Base-by-base conservation (phyloP, 352 stramenopile genomes). In the Globisporangium spinosum region DNA sequence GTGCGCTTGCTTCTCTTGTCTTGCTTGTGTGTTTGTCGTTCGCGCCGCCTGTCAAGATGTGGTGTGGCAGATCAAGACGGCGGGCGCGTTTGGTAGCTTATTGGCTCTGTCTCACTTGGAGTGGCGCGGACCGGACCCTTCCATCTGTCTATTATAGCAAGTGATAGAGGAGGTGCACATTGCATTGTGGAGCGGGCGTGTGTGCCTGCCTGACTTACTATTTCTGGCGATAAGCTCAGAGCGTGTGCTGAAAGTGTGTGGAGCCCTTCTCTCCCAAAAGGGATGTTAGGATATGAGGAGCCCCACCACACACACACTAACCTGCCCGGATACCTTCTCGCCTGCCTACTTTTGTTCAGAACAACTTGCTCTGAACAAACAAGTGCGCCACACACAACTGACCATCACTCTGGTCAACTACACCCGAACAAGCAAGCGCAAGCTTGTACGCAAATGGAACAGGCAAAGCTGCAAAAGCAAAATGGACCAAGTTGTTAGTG, bases 191-290 rank as follows among this genome's bases (percentile, higher is more conserved):
- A 32, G 49, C 22, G 12, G 58, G 47, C 40, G 17, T 40, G 38
- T 51, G 45, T 15, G 27, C 38, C 38, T 20, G 3, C 43, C 12
- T 23, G 12, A 25, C 35, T 29, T 62, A 35, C 56, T 49, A 62
- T 3, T 62, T 62, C 53, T 68, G 63, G 63, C 63, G 53, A 68
- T 62, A 68, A 62, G 63, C 63, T 56, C 63, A 62, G 63, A 40
- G 53, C 29, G 49, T 67, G 61, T 40, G 59, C 23, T 40, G 32
- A 17, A 38, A 45, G 9, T 35, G 55, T 61, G 9, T 15, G 15
- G 29, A 45, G 15, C 4, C 6, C 56, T 62, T 62, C 56, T 62
- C 32, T 62, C 32, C 56, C 56, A 62, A n/a, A 27, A 2, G 7
- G 47, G 20, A 27, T 20, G 47, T 55, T 55, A 12, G 47, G n/a